phyloP scores from a whole-genome alignment of 2,329 filamentous ascomycete genomes.

The Fusarium sulawesiense region DNA sequence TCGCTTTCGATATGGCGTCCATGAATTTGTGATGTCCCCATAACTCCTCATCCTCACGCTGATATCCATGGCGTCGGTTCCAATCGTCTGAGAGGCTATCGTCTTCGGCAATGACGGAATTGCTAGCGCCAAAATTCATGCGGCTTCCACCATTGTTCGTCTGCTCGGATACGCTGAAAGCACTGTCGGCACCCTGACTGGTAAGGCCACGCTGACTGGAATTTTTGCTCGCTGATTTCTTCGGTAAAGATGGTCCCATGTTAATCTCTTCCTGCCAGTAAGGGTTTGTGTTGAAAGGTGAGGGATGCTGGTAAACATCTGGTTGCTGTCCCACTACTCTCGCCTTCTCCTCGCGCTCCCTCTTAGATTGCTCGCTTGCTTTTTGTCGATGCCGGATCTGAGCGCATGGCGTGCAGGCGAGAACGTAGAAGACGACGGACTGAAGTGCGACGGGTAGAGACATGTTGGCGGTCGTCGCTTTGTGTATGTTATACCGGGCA shows the following conservation, averaged over 20 bases:
- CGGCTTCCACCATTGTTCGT: constrained; percentile 54
- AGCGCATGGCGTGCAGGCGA: constrained; percentile 82
- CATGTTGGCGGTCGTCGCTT: constrained; percentile 49
- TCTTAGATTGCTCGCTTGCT: constrained; percentile 75
- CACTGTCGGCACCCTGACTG: constrained; percentile 65
- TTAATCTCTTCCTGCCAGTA: constrained; percentile 90
- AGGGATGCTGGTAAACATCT: constrained; percentile 79
- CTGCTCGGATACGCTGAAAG: constrained; percentile 52
- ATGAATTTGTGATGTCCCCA: constrained; percentile 76
- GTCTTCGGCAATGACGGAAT: constrained; percentile 53
- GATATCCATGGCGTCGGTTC: constrained; percentile 79
- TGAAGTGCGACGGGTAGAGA: constrained; percentile 71
- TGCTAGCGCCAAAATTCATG: constrained; percentile 49
- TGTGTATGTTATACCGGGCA: constrained; percentile 37
- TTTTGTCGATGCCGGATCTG: constrained; percentile 76
- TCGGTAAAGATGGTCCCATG: constrained; percentile 80
- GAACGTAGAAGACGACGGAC: constrained; percentile 81
- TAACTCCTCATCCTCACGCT: constrained; percentile 87
- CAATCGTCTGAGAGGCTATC: constrained; percentile 63
- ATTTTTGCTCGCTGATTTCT: constrained; percentile 68
- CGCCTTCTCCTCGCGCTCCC: constrained; percentile 73
- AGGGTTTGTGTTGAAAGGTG: constrained; percentile 86
- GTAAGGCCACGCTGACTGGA: constrained; percentile 70
- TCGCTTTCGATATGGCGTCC: constrained; percentile 69
- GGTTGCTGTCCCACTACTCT: constrained; percentile 76